Percentiles rank a stretch among this genome's conserved stretches.
Conservation (phyloP, 139 green algal genomes). For the Zygnema circumcarinatum region DNA sequence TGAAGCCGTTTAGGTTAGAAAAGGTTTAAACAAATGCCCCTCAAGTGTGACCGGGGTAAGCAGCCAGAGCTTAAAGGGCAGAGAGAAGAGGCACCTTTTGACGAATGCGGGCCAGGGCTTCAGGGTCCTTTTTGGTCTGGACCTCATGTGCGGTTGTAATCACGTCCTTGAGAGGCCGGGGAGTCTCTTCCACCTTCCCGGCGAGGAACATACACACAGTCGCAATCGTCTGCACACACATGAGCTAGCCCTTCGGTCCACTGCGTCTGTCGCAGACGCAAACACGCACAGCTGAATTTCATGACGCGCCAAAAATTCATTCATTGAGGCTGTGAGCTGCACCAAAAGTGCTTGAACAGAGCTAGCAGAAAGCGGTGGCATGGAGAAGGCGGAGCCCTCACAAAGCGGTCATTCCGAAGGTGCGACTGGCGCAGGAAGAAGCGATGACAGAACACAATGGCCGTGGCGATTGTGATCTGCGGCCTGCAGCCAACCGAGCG, state of each 20-base stretch:
- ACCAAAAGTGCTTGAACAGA: not conserved
- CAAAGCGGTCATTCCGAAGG: conserved; percentile 50
- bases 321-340: conserved; percentile 1
- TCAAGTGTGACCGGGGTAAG: too few species aligned
- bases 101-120: conserved; percentile 6
- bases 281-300: not conserved
- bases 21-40: too few species aligned
- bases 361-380: not conserved
- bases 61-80: too few species aligned
- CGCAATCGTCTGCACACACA: conserved; percentile 73
- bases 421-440: conserved; percentile 61
- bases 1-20: too few species aligned
- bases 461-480: conserved; percentile 59
- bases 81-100: not conserved
- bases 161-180: conserved; percentile 75
- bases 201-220: conserved; percentile 85
- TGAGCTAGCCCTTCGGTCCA: not conserved
- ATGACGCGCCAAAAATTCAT: not conserved
- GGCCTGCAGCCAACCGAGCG: conserved; percentile 48
- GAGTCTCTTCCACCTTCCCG: conserved; percentile 85
- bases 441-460: conserved; percentile 61
- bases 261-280: not conserved
- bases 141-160: conserved; percentile 51
- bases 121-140: conserved; percentile 49
- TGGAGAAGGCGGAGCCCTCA: conserved; percentile 32